Percentiles rank a stretch among this genome's conserved stretches.
Conservation (phyloP, 768 basidiomycete genomes). For the Lentinula lateritia region DNA sequence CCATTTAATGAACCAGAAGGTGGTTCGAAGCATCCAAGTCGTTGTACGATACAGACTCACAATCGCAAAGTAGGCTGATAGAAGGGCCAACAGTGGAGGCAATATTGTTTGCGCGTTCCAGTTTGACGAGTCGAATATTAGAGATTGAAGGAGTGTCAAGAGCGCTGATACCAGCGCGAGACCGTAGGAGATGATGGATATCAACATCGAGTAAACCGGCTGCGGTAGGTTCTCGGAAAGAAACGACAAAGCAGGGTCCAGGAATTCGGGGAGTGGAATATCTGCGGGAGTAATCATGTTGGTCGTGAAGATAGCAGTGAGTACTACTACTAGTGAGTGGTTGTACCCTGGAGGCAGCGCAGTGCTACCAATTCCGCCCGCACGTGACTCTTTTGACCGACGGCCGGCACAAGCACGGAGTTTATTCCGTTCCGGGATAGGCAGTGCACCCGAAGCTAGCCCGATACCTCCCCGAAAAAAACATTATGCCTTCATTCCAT, state of each 20-base stretch:
- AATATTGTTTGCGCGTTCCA: constrained; percentile 67
- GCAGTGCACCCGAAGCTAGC: too few relatives aligned
- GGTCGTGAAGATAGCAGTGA: background rate
- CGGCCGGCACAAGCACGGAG: too few relatives aligned
- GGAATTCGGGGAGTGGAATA: constrained; percentile 34
- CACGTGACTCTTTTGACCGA: too few relatives aligned
- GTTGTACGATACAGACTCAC: constrained; percentile 75
- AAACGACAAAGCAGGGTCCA: constrained; percentile 51
- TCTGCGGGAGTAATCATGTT: constrained; percentile 4
- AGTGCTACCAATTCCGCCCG: too few relatives aligned
- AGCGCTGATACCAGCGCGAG: constrained; percentile 47
- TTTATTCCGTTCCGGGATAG: too few relatives aligned
- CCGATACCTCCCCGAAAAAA: too few relatives aligned
- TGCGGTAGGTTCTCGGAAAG: constrained; percentile 51
- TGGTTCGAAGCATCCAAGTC: constrained; percentile 62
- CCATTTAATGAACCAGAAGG: constrained; percentile 75
- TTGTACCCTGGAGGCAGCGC: too few relatives aligned
- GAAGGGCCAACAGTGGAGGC: constrained; percentile 68
- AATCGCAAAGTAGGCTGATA: constrained; percentile 74
- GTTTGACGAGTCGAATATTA: constrained; percentile 35
- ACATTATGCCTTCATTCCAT: too few relatives aligned
- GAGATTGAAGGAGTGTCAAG: constrained; percentile 38
- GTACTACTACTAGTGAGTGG: too few relatives aligned
- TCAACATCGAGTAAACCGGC: constrained; percentile 46
- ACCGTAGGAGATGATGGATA: constrained; percentile 46